phyloP scores from a whole-genome alignment of 2,329 filamentous ascomycete species.

The Mollisia scopiformis region DNA sequence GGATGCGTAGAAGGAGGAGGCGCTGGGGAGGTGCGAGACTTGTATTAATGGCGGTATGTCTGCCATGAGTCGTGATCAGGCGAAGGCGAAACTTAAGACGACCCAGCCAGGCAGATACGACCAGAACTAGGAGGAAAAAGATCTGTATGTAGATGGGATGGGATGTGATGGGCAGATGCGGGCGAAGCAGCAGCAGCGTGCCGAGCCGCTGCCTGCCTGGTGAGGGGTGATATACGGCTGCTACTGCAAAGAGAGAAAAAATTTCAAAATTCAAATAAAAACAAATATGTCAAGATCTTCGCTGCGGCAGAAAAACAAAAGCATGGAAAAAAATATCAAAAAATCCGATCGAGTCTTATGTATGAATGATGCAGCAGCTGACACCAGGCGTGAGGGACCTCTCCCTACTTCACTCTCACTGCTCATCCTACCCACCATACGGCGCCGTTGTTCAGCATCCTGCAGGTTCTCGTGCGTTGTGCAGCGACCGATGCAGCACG shows the following conservation, averaged over 20 bases:
- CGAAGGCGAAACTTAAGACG: neutral
- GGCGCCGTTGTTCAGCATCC: slow-evolving; percentile 6
- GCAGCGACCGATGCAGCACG: neutral
- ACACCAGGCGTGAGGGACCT: slow-evolving; percentile 1
- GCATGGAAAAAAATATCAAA: neutral
- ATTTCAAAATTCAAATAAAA: neutral
- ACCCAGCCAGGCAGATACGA: no score
- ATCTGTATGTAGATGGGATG: no score
- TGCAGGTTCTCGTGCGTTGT: slow-evolving; percentile 4
- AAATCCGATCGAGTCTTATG: slow-evolving; percentile 9
- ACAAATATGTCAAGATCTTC: no score
- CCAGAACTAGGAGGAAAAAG: no score
- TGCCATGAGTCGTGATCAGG: slow-evolving; percentile 3
- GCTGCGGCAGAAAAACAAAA: neutral
- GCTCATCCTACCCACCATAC: neutral
- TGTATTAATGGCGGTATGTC: slow-evolving; percentile 49
- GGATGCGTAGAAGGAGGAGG: slow-evolving; percentile 82
- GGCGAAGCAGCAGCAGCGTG: neutral
- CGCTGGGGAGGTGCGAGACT: slow-evolving; percentile 77
- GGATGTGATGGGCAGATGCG: no score
- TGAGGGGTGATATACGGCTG: neutral
- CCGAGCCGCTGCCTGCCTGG: neutral
- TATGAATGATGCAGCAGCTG: slow-evolving; percentile 4
- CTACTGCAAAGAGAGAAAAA: neutral
- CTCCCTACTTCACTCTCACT: no score